phyloP scores from a whole-genome alignment of 2,329 filamentous ascomycete species.

The Ceratocystis diversiconidia region DNA sequence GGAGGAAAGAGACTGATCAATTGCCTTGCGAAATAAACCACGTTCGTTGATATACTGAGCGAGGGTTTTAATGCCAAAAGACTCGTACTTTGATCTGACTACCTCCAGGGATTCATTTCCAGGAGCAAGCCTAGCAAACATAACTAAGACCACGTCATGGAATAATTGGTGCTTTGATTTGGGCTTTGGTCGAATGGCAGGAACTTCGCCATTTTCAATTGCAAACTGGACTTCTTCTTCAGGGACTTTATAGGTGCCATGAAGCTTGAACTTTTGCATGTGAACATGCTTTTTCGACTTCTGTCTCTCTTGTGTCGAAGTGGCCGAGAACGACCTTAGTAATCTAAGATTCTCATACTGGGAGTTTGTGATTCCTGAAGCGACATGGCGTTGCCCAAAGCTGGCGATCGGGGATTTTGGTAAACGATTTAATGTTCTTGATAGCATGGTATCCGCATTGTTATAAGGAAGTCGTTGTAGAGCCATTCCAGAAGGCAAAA shows the following conservation, averaged over 20 bases:
- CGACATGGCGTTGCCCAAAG: background rate
- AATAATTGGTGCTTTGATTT: conserved; percentile 17
- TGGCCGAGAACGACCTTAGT: conserved; percentile 8
- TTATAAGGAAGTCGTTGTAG: background rate
- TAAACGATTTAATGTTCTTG: conserved; percentile 8
- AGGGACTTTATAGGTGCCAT: conserved; percentile 1
- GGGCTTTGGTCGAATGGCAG: conserved; percentile 1
- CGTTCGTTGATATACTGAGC: conserved; percentile 32
- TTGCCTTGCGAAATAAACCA: conserved; percentile 33
- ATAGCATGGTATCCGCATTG: conserved; percentile 7
- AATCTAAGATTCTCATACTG: background rate
- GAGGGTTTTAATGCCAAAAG: conserved; percentile 24
- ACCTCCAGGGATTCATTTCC: conserved; percentile 16
- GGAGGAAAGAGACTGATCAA: conserved; percentile 32
- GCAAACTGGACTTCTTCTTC: conserved; percentile 10
- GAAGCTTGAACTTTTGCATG: conserved; percentile 10
- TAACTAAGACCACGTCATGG: conserved; percentile 16
- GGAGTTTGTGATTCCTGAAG: background rate
- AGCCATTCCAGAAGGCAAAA: background rate
- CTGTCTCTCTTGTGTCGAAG: background rate
- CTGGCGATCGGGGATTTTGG: background rate
- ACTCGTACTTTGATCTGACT: conserved; percentile 16
- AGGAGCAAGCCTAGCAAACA: conserved; percentile 15
- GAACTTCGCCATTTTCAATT: conserved; percentile 13
- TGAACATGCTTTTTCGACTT: conserved; percentile 2